Conservation (phyloP, 352 stramenopile genomes). For the Phytophthora uliginosa region DNA sequence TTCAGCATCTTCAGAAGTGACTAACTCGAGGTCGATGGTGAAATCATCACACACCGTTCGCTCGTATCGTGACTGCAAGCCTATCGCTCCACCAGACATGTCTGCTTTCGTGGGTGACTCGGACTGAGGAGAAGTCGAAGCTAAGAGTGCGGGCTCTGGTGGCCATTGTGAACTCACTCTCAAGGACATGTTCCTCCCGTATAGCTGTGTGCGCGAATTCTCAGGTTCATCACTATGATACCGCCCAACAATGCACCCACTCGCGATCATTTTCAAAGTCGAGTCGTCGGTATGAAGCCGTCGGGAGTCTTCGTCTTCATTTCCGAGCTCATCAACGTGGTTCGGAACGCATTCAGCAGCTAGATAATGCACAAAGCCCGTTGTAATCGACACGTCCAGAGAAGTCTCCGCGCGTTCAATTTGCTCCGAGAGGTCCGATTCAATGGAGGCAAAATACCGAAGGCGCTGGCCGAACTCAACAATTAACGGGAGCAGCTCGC, state of each 20-base stretch:
- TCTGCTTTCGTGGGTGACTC: slow-evolving; percentile 14
- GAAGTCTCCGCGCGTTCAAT: slow-evolving; percentile 33
- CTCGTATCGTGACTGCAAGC: slow-evolving; percentile 39
- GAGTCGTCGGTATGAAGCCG: slow-evolving; percentile 3
- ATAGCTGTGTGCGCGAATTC: slow-evolving; percentile 64
- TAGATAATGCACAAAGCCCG: slow-evolving; percentile 67
- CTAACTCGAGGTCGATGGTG: slow-evolving; percentile 70
- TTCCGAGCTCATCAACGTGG: slow-evolving; percentile 18
- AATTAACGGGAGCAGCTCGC: slow-evolving; percentile 60
- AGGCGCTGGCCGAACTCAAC: slow-evolving; percentile 58
- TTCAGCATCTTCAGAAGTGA: slow-evolving; percentile 59
- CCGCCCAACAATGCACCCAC: slow-evolving; percentile 65
- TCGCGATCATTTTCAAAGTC: slow-evolving; percentile 65
- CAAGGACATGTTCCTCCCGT: slow-evolving; percentile 78
- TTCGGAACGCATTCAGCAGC: slow-evolving; percentile 55
- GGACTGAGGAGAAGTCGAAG: slow-evolving; percentile 1
- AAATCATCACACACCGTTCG: slow-evolving; percentile 83
- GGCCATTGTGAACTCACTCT: slow-evolving; percentile 71
- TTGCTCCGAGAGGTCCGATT: slow-evolving; percentile 50
- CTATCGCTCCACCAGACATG: background rate
- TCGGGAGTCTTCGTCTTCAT: slow-evolving; percentile 9
- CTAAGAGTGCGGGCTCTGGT: slow-evolving; percentile 29
- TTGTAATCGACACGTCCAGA: slow-evolving; percentile 71
- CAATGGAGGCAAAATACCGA: slow-evolving; percentile 57
- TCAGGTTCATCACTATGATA: slow-evolving; percentile 56